phyloP scores from a whole-genome alignment of 495 filamentous ascomycete genomes.

The Lindgomyces ingoldianus region DNA sequence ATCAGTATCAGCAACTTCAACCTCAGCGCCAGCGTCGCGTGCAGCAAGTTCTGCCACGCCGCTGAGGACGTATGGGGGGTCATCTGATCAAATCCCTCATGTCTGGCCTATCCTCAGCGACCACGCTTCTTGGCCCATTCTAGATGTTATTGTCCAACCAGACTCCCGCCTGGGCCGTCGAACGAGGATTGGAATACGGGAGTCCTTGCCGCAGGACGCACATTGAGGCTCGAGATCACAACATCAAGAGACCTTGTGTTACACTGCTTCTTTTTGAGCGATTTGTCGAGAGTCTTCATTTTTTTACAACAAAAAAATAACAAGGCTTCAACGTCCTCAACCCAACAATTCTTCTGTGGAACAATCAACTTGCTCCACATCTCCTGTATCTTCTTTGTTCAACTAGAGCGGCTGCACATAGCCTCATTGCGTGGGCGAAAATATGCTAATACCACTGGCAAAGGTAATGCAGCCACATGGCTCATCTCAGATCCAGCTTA shows the following conservation, averaged over 20 bases:
- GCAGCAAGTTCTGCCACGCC: conserved; percentile 98
- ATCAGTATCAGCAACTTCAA: conserved; percentile 98
- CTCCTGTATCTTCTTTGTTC: conserved; percentile 45
- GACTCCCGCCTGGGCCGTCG: not conserved
- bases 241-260: conserved; percentile 51
- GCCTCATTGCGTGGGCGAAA: not conserved
- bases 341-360: conserved; percentile 65
- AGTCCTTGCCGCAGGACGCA: conserved; percentile 38
- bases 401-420: not conserved
- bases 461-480: not conserved
- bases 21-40: conserved; percentile 93
- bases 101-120: conserved; percentile 21
- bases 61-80: conserved; percentile 97
- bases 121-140: conserved; percentile 17
- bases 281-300: conserved; percentile 65
- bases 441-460: not conserved
- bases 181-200: conserved; percentile 27
- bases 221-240: conserved; percentile 52
- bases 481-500: not conserved
- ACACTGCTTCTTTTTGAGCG: conserved; percentile 48
- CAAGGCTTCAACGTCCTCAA: conserved; percentile 76
- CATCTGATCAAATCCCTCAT: conserved; percentile 55
- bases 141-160: conserved; percentile 8
- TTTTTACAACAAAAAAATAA: conserved; percentile 81
- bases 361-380: conserved; percentile 64